Evolutionary conservation across 169 alveolate genomes (phyloP), one percentile per base, ranked within the genome.

Genomic region (Eimeria sp.): DNA sequence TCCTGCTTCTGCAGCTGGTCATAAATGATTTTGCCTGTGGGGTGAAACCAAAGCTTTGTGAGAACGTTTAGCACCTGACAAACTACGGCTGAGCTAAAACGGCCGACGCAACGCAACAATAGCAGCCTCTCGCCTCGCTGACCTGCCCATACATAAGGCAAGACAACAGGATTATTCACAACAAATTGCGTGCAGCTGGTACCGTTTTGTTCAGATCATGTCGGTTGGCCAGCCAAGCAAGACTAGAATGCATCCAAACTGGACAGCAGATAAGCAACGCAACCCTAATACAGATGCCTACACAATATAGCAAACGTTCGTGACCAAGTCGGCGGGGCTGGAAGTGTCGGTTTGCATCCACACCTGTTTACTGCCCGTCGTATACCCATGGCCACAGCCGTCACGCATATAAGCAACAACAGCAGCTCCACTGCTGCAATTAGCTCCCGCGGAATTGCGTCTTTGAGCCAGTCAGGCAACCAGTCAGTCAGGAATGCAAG

Each of bases 401-500:
- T 61, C 61, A 86, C 6, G 82, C 93, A 58, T 10, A 76, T 57
- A 5, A 92, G 40, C 30, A 78, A 30, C 78, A 92, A 25, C 63
- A 83, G 45, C 25, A 80, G 10, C 73, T 92, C 96, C 34, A 80
- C 51, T 58, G 84, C 92, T 25, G 89, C 96, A 61, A 92, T 57
- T 25, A 92, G 25, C 40, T 67, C 82, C 57, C 86, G 58, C 40
- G 96, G 96, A 16, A 92, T 86, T n/a, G 88, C 61, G 10, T 92
- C 96, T 30, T 30, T 76, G 47, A 92, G 88, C 90, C 90, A 92
- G n/a, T 87, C 83, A 3, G 96, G 96, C 80, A 92, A 43, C 96
- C 96, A 92, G 34, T 45, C 49, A 43, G 96, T 92, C 72, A 92
- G 67, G 63, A 92, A 58, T 20, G 61, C 96, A 10, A 92, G 83